Conservation (phyloP, 2,329 filamentous ascomycete genomes). For the Stemphylium lycopersici region DNA sequence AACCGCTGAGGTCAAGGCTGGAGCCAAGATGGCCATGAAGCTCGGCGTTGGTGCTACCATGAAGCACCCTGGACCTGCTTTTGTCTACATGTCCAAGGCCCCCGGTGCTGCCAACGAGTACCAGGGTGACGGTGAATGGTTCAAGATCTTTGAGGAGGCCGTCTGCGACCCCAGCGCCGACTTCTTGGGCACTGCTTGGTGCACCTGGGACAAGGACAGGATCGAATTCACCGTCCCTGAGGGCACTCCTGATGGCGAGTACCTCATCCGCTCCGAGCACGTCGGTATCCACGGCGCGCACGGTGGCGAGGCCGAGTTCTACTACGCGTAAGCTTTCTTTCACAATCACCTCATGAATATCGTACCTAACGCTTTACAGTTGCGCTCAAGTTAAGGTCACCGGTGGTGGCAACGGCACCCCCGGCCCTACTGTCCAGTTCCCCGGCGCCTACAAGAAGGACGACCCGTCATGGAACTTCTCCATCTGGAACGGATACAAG, state of each 20-base stretch:
- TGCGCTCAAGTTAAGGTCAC: slow-evolving; percentile 53
- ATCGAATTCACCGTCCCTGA: slow-evolving; percentile 44
- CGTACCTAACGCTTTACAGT: neutral
- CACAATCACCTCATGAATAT: neutral
- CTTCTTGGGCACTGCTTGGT: slow-evolving; percentile 21
- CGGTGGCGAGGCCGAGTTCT: slow-evolving; percentile 48
- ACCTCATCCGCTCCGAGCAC: slow-evolving; percentile 53
- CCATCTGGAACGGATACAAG: slow-evolving; percentile 27
- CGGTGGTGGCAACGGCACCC: slow-evolving; percentile 38
- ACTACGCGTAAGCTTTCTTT: slow-evolving; percentile 22
- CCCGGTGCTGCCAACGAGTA: slow-evolving; percentile 24
- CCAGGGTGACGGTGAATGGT: slow-evolving; percentile 35
- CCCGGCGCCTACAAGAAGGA: slow-evolving; percentile 47
- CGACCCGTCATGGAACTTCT: slow-evolving; percentile 31
- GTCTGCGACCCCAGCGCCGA: slow-evolving; percentile 16
- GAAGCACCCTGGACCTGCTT: slow-evolving; percentile 27
- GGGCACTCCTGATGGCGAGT: slow-evolving; percentile 49
- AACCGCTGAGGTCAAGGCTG: slow-evolving; percentile 22
- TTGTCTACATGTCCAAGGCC: slow-evolving; percentile 37
- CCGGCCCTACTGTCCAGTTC: slow-evolving; percentile 44
- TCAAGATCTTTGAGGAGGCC: slow-evolving; percentile 32
- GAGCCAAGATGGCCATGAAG: slow-evolving; percentile 23
- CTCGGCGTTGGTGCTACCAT: slow-evolving; percentile 26
- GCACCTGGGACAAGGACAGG: slow-evolving; percentile 25
- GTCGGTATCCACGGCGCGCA: slow-evolving; percentile 50